Base-by-base conservation (phyloP, 2,329 filamentous ascomycete species). In the Xylariaceae sp. region DNA sequence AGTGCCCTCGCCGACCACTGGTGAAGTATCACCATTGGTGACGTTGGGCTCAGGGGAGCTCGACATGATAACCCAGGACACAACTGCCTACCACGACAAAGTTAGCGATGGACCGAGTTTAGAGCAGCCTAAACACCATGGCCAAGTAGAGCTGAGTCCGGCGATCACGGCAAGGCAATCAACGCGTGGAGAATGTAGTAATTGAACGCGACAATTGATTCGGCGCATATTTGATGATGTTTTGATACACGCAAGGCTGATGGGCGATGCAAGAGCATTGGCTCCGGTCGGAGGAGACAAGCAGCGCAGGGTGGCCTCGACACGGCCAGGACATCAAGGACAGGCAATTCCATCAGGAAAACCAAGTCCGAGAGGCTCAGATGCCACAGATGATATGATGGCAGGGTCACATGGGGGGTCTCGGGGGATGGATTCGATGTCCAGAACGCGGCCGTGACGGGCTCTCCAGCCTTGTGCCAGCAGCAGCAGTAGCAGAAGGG, bases 11-110 rank as follows among this genome's bases (percentile, higher is more conserved):
- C 68, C 65, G 44, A 67, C 61, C 44, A 64, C 60, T 48, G 75
- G 70, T 55, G 75, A 74, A 50, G 67, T 55, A 59, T 80, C 73
- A 55, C 81, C 82, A 62, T 87, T 84, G 52, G 72, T 68, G 54
- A 77, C 68, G 62, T 75, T 70, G 47, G 65, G 62, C 61, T 77
- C 68, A 51, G 71, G 67, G 55, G 75, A 71, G 62, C 70, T 70
- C 65, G 75, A 75, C 68, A 81, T 77, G 56, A 68, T 72, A 65
- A 45, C 38, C 45, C 42, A 46, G 40, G 42, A 45, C 68, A 72
- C 68, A 56, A 70, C 72, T 77, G 70, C 70, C 72, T 76, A 51
- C 57, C 63, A 64, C 59, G 59, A 58, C 57, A 58, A 64, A 57
- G 60, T 72, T 64, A 72, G 68, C 55, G 53, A 32, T 22, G 25